A percentile compares a stretch with the other conserved stretches of the same genome.
These are phyloP conservation scores for Penicillium sp. DNA, from an alignment of 2,329 filamentous ascomycete genomes.

Conservation along the genomic window DNA sequence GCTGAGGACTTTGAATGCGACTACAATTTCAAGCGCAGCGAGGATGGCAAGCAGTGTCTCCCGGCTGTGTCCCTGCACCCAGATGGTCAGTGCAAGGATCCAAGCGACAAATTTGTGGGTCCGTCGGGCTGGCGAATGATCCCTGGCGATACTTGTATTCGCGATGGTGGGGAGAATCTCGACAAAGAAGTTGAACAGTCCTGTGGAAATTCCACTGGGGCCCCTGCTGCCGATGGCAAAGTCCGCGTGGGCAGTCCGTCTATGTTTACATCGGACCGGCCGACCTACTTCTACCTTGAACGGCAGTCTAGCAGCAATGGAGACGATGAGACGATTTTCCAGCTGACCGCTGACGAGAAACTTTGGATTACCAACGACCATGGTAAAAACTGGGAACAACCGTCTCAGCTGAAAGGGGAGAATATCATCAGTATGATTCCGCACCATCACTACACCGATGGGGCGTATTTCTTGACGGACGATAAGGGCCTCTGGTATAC, in stretches of 20 bases:
- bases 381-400: constrained; percentile 80
- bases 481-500: constrained; percentile 76
- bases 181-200: constrained; percentile 74
- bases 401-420: constrained; percentile 65
- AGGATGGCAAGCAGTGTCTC: constrained; percentile 71
- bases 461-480: constrained; percentile 81
- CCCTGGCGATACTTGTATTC: constrained; percentile 76
- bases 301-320: constrained; percentile 66
- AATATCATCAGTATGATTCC: constrained; percentile 73
- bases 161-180: constrained; percentile 65
- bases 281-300: constrained; percentile 78
- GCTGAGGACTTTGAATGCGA: constrained; percentile 93
- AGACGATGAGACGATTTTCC: constrained; percentile 73
- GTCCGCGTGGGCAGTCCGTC: constrained; percentile 62
- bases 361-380: constrained; percentile 82
- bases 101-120: constrained; percentile 76
- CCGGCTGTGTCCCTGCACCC: constrained; percentile 68
- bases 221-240: constrained; percentile 61
- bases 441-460: constrained; percentile 80
- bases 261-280: constrained; percentile 62
- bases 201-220: constrained; percentile 69
- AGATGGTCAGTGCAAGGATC: constrained; percentile 72
- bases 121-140: constrained; percentile 92
- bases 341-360: constrained; percentile 62
- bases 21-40: constrained; percentile 77